Evolutionary conservation across 257 asterid genomes (phyloP), one percentile per base, ranked within the genome.

Genomic region (Jacaranda copaia): DNA sequence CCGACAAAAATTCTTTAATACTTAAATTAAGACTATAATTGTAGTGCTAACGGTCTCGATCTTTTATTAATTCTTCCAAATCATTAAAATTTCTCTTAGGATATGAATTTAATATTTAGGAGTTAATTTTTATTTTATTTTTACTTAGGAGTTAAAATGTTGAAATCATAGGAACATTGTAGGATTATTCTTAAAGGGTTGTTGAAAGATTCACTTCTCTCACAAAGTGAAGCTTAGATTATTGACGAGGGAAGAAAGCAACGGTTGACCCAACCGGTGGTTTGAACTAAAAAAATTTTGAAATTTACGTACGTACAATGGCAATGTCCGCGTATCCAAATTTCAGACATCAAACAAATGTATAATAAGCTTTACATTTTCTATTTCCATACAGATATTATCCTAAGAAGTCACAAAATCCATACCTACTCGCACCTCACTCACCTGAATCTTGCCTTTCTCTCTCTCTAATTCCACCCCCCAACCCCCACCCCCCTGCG

Each of bases 361-460:
- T 20, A 83, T 79, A 77, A 80, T 51, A 79, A 59, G 86, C 77
- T 62, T 12, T 20, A 6, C 13, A 59, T 19, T 59, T 25, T 25
- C 18, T 1, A 10, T 63, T 67, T 61, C 5, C 6, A 8, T 60
- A 13, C 18, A 25, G 32, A 25, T 25, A 25, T 25, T 25, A 25
- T 25, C 32, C 61, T 81, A 67, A 72, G 78, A 61, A 75, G 88
- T 77, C 90, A 77, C 79, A 71, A 82, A 81, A 67, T 80, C 81
- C 69, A 58, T 20, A 84, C 83, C 91, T 82, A 87, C 87, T 87
- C 80, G 42, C 79, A 75, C 84, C 88, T 58, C 85, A 48, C 76
- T 84, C 91, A 82, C 88, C 88, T 82, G 91, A 83, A 70, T 84
- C 88, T 55, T 70, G 88, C 86, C 40, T 39, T 57, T 43, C 45